Evolutionary conservation across 805 yeast species (phyloP).

Genomic region (Saturnispora halmiae): DNA sequence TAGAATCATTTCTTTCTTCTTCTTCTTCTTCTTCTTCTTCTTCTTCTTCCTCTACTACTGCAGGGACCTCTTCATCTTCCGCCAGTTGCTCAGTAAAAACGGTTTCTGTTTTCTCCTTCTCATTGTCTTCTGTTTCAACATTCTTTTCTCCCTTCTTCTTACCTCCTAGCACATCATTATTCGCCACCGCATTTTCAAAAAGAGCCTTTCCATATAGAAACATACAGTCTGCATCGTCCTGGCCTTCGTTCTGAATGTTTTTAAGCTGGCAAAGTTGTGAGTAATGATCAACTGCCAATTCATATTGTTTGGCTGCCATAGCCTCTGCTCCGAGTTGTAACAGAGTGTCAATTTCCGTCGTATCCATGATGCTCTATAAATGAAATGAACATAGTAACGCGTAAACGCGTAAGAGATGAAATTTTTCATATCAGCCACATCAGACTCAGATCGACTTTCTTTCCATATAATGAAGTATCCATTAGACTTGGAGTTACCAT

Average conservation of each 20-base stretch:
- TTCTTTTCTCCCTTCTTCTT: constrained; percentile 15
- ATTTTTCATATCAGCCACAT: not conserved
- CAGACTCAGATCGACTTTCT: no score
- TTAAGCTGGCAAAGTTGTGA: constrained; percentile 63
- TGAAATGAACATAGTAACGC: constrained; percentile 15
- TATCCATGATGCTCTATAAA: constrained; percentile 14
- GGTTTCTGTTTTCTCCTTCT: constrained; percentile 15
- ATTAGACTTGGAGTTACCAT: constrained; percentile 27
- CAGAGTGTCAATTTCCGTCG: constrained; percentile 37
- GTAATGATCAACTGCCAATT: constrained; percentile 57
- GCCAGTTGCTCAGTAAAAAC: constrained; percentile 32
- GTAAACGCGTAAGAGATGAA: constrained; percentile 2
- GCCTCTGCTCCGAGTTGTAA: constrained; percentile 55
- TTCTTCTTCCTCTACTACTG: constrained; percentile 26
- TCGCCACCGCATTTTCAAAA: constrained; percentile 66
- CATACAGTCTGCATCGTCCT: constrained; percentile 65
- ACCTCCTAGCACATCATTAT: constrained; percentile 69
- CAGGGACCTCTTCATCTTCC: constrained; percentile 29
- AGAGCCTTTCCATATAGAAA: constrained; percentile 72
- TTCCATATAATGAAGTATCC: constrained; percentile 21
- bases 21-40: constrained; percentile 20
- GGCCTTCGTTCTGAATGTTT: constrained; percentile 38
- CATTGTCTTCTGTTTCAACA: constrained; percentile 10
- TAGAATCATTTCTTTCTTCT: constrained; percentile 18
- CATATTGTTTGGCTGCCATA: constrained; percentile 57